phyloP scores from a whole-genome alignment of 805 yeast species.

The Nakazawaea anatomiae region DNA sequence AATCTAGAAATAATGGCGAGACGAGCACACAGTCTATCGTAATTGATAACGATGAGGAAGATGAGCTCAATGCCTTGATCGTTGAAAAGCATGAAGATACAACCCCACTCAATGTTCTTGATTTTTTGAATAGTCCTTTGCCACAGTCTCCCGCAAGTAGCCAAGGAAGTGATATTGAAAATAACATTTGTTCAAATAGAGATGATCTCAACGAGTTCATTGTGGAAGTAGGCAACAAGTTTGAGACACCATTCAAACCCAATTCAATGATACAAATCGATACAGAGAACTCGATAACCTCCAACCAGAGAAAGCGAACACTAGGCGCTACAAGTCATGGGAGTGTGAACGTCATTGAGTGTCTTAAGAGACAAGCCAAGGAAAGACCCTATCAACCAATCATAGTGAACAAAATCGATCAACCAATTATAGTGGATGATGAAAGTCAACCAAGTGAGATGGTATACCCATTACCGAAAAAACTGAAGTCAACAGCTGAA shows the following conservation, averaged over 20 bases:
- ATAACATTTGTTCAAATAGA: too few species aligned
- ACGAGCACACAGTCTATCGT: neutral
- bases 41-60: conserved; percentile 9
- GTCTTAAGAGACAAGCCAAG: neutral
- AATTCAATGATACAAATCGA: neutral
- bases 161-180: neutral
- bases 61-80: conserved; percentile 6
- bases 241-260: too few species aligned
- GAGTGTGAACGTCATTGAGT: conserved; percentile 2
- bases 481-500: conserved; percentile 6
- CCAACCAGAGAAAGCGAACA: neutral
- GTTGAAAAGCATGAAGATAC: neutral
- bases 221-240: too few species aligned
- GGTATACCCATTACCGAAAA: neutral
- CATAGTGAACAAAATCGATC: neutral
- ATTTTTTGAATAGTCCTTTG: neutral
- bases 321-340: neutral
- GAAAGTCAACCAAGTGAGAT: neutral
- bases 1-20: neutral
- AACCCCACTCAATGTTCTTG: neutral
- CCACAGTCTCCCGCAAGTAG: neutral
- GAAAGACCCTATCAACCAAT: conserved; percentile 4
- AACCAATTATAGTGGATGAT: conserved; percentile 1
- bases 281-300: neutral
- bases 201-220: too few species aligned